A percentile compares a stretch with the other conserved stretches of the same genome.
phyloP scores from a whole-genome alignment of 78 protist species.

The Dictyostelium purpureum region DNA sequence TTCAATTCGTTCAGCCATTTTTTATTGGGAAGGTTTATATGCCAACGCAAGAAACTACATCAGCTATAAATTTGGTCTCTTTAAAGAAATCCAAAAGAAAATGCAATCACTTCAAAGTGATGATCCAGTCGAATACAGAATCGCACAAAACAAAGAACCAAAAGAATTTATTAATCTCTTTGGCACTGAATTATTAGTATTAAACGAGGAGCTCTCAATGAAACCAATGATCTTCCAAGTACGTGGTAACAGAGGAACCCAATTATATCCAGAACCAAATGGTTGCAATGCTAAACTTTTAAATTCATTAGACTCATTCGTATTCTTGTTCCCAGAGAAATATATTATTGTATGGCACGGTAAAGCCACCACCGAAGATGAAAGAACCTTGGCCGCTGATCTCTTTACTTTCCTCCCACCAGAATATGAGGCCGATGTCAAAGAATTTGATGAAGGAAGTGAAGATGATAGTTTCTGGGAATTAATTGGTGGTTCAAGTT shows the following conservation, averaged over 20 bases:
- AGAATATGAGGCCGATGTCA: slow-evolving; percentile 45
- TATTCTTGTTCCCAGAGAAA: slow-evolving; percentile 41
- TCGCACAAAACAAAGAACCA: slow-evolving; percentile 63
- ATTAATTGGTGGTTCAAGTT: slow-evolving; percentile 24
- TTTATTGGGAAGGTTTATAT: slow-evolving; percentile 65
- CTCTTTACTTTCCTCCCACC: slow-evolving; percentile 71
- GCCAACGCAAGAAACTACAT: slow-evolving; percentile 23
- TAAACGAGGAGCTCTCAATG: slow-evolving; percentile 33
- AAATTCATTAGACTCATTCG: slow-evolving; percentile 38
- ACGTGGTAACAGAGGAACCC: neutral
- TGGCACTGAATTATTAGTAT: slow-evolving; percentile 32
- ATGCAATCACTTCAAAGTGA: slow-evolving; percentile 50
- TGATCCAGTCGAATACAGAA: slow-evolving; percentile 61
- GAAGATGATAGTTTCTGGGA: slow-evolving; percentile 62
- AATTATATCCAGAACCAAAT: neutral
- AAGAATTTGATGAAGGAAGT: slow-evolving; percentile 51
- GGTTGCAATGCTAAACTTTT: neutral
- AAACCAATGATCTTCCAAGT: slow-evolving; percentile 70
- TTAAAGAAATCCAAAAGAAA: slow-evolving; percentile 61
- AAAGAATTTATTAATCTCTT: slow-evolving; percentile 28
- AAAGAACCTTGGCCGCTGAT: slow-evolving; percentile 41
- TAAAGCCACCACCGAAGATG: slow-evolving; percentile 10
- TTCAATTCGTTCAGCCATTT: slow-evolving; percentile 33
- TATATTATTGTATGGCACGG: slow-evolving; percentile 67
- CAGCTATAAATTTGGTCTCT: slow-evolving; percentile 61